Conservation (phyloP, 2,329 filamentous ascomycete genomes). For the Diaporthe amygdali region DNA sequence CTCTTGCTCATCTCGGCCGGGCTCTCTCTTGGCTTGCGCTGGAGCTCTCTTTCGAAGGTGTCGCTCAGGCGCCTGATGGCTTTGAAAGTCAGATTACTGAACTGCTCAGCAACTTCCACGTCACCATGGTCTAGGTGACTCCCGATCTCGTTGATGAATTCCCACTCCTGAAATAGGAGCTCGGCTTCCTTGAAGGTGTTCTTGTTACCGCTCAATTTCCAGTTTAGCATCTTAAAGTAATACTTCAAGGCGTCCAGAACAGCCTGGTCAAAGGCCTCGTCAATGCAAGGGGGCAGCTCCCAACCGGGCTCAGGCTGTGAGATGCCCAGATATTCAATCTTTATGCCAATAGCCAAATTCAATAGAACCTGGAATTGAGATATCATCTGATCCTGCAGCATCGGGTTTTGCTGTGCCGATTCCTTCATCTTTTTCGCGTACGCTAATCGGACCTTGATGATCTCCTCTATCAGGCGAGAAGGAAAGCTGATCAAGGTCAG, state of each 20-base stretch:
- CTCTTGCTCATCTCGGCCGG: slow-evolving; percentile 92
- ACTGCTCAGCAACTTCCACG: slow-evolving; percentile 96
- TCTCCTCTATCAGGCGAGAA: slow-evolving; percentile 92
- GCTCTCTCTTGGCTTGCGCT: slow-evolving; percentile 82
- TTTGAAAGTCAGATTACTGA: slow-evolving; percentile 92
- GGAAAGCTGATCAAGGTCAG: slow-evolving; percentile 97
- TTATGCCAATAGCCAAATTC: slow-evolving; percentile 90
- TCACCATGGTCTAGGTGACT: slow-evolving; percentile 91
- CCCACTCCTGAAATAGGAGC: slow-evolving; percentile 96
- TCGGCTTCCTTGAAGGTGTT: slow-evolving; percentile 99
- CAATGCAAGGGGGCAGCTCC: slow-evolving; percentile 94
- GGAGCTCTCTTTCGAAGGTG: slow-evolving; percentile 91
- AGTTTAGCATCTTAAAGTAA: slow-evolving; percentile 98
- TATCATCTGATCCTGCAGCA: slow-evolving; percentile 98
- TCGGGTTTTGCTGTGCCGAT: slow-evolving; percentile 85
- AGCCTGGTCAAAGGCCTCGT: slow-evolving; percentile 92
- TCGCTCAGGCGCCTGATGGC: slow-evolving; percentile 85
- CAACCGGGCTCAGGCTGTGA: slow-evolving; percentile 89
- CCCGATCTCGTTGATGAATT: slow-evolving; percentile 93
- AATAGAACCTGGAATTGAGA: slow-evolving; percentile 93
- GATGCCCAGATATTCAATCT: slow-evolving; percentile 83
- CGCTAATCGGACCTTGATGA: slow-evolving; percentile 87
- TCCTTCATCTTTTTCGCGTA: slow-evolving; percentile 97
- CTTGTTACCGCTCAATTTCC: slow-evolving; percentile 96
- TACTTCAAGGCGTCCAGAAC: slow-evolving; percentile 94